These are phyloP conservation scores for Oxytropis ochrocephala DNA, from an alignment of 306 rosid species.

Conservation along the genomic window DNA sequence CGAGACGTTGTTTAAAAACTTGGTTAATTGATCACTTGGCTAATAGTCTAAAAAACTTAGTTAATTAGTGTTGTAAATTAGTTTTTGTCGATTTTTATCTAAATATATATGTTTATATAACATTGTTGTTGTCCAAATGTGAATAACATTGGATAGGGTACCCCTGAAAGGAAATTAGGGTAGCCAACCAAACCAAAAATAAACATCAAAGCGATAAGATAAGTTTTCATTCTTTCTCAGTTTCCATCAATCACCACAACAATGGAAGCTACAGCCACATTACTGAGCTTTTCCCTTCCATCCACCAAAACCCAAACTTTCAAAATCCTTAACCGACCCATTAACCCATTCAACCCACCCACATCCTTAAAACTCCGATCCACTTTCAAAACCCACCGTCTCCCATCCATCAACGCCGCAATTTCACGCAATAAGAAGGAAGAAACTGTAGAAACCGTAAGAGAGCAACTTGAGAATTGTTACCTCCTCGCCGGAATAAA, in stretches of 20 bases:
- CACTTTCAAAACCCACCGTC: not conserved
- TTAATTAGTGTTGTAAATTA: too few relatives aligned
- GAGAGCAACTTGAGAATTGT: slow-evolving; percentile 63
- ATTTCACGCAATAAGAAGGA: slow-evolving; percentile 78
- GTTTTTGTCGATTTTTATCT: too few relatives aligned
- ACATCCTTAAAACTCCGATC: slow-evolving; percentile 14
- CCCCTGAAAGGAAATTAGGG: not conserved
- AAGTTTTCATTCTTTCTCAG: not conserved
- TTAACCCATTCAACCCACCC: slow-evolving; percentile 28
- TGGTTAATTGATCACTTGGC: too few relatives aligned
- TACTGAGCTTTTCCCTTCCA: slow-evolving; percentile 35
- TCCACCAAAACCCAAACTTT: slow-evolving; percentile 34
- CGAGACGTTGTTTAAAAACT: too few relatives aligned
- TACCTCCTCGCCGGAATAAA: slow-evolving; percentile 73
- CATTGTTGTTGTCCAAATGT: too few relatives aligned
- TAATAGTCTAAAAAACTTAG: too few relatives aligned
- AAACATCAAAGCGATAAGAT: slow-evolving; percentile 21
- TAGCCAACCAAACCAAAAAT: not conserved
- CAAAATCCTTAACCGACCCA: slow-evolving; percentile 31
- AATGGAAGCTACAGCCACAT: slow-evolving; percentile 73
- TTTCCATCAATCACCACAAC: not conserved
- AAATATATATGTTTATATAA: too few relatives aligned
- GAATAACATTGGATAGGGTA: not conserved
- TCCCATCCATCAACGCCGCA: slow-evolving; percentile 53
- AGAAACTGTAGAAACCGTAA: slow-evolving; percentile 64